Percentiles rank a stretch among this genome's conserved stretches.
phyloP scores from a whole-genome alignment of 805 yeast species.

The Candida coquimbonensis region DNA sequence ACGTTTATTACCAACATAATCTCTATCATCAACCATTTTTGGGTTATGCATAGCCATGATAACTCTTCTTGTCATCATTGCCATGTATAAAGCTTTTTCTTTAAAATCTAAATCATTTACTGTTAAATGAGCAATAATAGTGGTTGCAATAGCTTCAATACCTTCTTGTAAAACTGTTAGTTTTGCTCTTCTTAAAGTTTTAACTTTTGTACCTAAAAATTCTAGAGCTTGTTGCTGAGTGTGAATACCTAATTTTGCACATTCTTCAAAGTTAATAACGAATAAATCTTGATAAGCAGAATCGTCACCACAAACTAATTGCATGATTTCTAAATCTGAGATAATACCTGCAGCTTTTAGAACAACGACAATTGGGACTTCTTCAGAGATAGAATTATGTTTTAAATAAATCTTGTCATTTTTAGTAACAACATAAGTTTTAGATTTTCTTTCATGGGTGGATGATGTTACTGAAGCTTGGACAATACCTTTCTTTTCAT shows the following conservation, averaged over 20 bases:
- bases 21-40: constrained; percentile 95
- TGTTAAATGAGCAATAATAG: constrained; percentile 90
- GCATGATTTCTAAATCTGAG: constrained; percentile 89
- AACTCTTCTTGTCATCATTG: constrained; percentile 94
- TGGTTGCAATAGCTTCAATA: constrained; percentile 91
- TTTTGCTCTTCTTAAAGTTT: constrained; percentile 88
- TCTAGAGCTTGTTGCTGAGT: constrained; percentile 94
- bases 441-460: constrained; percentile 96
- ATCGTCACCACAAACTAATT: constrained; percentile 87
- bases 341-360: constrained; percentile 92
- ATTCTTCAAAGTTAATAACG: constrained; percentile 90
- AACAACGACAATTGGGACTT: constrained; percentile 87
- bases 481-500: constrained; percentile 86
- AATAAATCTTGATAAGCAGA: constrained; percentile 86
- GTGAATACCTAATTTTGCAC: constrained; percentile 73
- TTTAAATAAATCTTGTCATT: constrained; percentile 84
- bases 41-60: constrained; percentile 94
- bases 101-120: constrained; percentile 81
- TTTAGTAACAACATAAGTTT: constrained; percentile 91
- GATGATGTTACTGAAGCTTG: constrained; percentile 98
- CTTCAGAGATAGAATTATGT: constrained; percentile 93
- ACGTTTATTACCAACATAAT: constrained; percentile 96
- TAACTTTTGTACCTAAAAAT: constrained; percentile 84
- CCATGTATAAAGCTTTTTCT: constrained; percentile 90
- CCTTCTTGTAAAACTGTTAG: constrained; percentile 85